Evolutionary conservation across 345 rosid genomes (phyloP), one percentile per base, ranked within the genome.

Genomic region (Arabis hirsuta): DNA sequence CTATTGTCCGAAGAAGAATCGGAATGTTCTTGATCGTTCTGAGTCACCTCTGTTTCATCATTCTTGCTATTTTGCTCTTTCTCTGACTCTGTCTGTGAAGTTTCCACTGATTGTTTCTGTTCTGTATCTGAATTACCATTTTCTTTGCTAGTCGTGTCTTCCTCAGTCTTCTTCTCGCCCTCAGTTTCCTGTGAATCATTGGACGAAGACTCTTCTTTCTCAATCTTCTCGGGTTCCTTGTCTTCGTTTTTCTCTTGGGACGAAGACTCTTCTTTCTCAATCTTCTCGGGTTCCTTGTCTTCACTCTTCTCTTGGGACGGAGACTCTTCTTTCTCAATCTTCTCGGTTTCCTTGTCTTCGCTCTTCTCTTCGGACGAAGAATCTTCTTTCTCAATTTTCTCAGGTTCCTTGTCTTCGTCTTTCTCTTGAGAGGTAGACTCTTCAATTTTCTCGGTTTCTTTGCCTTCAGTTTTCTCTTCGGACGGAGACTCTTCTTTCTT

Each of bases 41-140:
- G 83, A 48, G 36, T 81, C 45, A 34, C 80, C 45, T 73, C 77
- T 7, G 76, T 78, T 34, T 71, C 77, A 60, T 73, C 79, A 43
- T 77, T 67, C 69, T 66, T 74, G 62, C 78, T 63, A 10, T 58
- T 46, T 62, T 64, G 43, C 16, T 72, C 87, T 55, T 73, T 82
- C 75, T 83, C 79, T 55, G 76, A 72, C 43, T 51, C 70, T 52
- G 47, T 38, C 34, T 64, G 44, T 32, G 53, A 14, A 48, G 67
- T 53, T 51, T 61, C 69, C 19, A 60, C 73, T 29, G 73, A 0
- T 44, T 59, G 55, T 48, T 59, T 51, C 43, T 74, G 38, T 56
- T 74, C 62, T 13, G 55, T 52, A 1, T 42, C 72, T 1, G 77
- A 13, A 19, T 20, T 48, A 39, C 55, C 22, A 13, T 44, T 53